Conservation (phyloP, 169 alveolate genomes). For the Plasmodium reichenowi region DNA sequence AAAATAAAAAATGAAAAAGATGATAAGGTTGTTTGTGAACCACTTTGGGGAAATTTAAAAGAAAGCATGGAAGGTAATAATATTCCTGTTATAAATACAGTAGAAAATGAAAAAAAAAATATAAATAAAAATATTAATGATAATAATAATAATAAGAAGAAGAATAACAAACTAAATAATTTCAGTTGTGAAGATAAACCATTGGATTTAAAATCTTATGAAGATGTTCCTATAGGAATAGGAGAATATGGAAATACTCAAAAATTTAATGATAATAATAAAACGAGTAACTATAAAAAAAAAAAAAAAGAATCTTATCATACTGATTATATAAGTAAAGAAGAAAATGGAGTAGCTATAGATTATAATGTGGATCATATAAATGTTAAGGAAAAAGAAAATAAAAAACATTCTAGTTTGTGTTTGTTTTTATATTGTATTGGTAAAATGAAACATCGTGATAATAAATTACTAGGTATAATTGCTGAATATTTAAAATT, state of each 20-base stretch:
- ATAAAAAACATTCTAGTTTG: constrained; percentile 59
- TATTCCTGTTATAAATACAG: too few species aligned
- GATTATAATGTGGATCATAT: too few species aligned
- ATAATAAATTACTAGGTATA: constrained; percentile 21
- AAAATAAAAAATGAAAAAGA: constrained; percentile 21
- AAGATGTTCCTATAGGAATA: background rate
- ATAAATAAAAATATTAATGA: background rate
- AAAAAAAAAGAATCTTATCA: background rate
- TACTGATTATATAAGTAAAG: background rate
- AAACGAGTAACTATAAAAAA: background rate
- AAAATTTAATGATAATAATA: background rate
- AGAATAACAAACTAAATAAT: background rate
- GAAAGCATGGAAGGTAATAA: background rate
- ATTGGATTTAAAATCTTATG: background rate
- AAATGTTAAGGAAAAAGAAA: background rate
- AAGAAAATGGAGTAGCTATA: background rate
- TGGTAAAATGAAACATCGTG: constrained; percentile 72
- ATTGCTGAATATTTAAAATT: constrained; percentile 45
- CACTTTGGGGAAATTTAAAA: background rate
- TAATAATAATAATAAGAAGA: background rate
- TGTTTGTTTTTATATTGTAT: constrained; percentile 56
- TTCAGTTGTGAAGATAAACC: background rate
- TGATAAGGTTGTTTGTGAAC: background rate
- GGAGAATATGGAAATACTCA: background rate
- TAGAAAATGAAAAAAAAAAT: background rate